Evolutionary conservation across 2,329 filamentous ascomycete species (phyloP).

Genomic region (Aspergillus glaucus): DNA sequence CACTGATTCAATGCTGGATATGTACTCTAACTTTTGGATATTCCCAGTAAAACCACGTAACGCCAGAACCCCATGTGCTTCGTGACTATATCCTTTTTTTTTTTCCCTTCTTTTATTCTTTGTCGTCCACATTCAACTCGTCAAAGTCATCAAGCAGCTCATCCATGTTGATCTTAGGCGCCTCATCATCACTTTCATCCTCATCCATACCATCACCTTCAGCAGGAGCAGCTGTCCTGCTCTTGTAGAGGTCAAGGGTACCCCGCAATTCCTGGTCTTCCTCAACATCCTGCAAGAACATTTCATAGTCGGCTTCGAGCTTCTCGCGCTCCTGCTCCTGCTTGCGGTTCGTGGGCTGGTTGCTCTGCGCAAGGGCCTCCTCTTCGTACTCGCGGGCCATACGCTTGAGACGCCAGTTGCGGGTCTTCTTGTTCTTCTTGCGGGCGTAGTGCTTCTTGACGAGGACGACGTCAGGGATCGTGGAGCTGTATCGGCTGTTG

Average conservation of each 20-base stretch:
- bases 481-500: slow-evolving; percentile 66
- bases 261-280: slow-evolving; percentile 84
- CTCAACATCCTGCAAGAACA: slow-evolving; percentile 95
- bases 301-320: slow-evolving; percentile 90
- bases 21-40: slow-evolving; percentile 9
- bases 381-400: slow-evolving; percentile 88
- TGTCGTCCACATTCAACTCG: slow-evolving; percentile 67
- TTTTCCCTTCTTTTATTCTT: slow-evolving; percentile 8
- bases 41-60: background rate
- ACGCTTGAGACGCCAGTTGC: slow-evolving; percentile 92
- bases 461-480: slow-evolving; percentile 84
- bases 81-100: background rate
- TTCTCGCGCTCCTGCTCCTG: slow-evolving; percentile 71
- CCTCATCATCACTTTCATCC: slow-evolving; percentile 58
- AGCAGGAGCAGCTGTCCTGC: slow-evolving; percentile 43
- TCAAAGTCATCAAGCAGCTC: slow-evolving; percentile 89
- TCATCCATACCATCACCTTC: slow-evolving; percentile 48
- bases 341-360: slow-evolving; percentile 32
- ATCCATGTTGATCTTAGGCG: slow-evolving; percentile 67
- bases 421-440: slow-evolving; percentile 72
- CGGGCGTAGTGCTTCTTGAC: slow-evolving; percentile 96
- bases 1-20: too few relatives aligned
- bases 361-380: slow-evolving; percentile 15
- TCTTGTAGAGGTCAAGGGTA: slow-evolving; percentile 80
- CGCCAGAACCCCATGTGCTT: background rate